Conservation (phyloP, 2,329 filamentous ascomycete species). For the Plectosphaerella plurivora region DNA sequence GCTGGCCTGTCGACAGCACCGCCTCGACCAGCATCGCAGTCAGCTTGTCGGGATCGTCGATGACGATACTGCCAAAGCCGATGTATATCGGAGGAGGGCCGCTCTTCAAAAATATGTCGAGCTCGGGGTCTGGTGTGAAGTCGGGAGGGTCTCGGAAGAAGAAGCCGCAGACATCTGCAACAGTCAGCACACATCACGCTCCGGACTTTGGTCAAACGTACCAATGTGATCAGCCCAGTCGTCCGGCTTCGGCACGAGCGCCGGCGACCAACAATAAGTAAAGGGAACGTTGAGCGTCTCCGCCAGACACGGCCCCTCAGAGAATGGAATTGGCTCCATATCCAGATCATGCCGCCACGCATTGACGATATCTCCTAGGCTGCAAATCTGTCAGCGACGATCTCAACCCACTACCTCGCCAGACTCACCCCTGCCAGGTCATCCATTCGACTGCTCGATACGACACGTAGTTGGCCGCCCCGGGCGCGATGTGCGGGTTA, state of each 20-base stretch:
- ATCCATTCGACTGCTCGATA: conserved; percentile 71
- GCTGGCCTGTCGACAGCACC: conserved; percentile 4
- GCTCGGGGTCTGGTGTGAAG: conserved; percentile 44
- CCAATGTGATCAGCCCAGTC: conserved; percentile 62
- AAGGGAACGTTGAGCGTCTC: conserved; percentile 65
- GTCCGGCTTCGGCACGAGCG: conserved; percentile 59
- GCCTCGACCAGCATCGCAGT: conserved; percentile 8
- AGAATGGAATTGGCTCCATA: conserved; percentile 63
- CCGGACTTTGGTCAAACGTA: conserved; percentile 12
- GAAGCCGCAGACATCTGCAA: conserved; percentile 16
- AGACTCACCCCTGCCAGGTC: conserved; percentile 62
- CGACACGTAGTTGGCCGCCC: conserved; percentile 64
- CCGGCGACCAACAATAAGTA: conserved; percentile 75
- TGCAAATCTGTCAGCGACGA: neutral
- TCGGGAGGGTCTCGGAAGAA: conserved; percentile 14
- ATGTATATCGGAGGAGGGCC: conserved; percentile 33
- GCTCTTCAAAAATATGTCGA: conserved; percentile 49
- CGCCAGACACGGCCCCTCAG: conserved; percentile 68
- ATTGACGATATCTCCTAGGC: conserved; percentile 70
- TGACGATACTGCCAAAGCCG: conserved; percentile 12
- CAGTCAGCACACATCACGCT: neutral
- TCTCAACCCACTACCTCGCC: neutral
- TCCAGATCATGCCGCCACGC: conserved; percentile 62
- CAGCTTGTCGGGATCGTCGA: conserved; percentile 9
- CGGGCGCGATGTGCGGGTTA: conserved; percentile 29